Evolutionary conservation across 192 early-diverging fungal genomes (phyloP), one percentile per base, ranked within the genome.

Genomic region (Backusella mclennaniae): DNA sequence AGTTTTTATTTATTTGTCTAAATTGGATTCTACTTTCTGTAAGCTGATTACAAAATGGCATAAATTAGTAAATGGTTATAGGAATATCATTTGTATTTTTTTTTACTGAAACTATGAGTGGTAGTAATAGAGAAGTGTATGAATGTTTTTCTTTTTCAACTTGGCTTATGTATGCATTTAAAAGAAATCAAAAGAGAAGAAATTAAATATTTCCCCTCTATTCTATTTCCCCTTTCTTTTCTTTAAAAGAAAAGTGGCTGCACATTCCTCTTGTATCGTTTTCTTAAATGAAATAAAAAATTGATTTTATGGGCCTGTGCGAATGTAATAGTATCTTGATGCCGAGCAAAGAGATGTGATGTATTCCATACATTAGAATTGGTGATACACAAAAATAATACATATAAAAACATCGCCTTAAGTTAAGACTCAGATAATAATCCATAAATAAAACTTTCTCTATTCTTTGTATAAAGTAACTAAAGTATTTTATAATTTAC

Each of bases 111-210:
- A 17, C 14, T 44, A 17, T 44, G 42, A 49, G 17, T 49, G 46
- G 17, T 49, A 49, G n/a, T 49, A 17, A 23, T 56, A 19, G 21
- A 56, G 21, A 23, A 56, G 53, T 23, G 53, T 21, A 23, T 56
- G 53, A 56, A 56, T 8, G 21, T 21, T 56, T 56, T 56, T 56
- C 53, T 56, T 26, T 56, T 56, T 59, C 53, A 59, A 59, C 53
- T 59, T 59, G 53, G 53, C 9, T 59, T 9, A 59, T 59, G 53
- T 59, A 59, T 59, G 53, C 21, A 59, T 59, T 59, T 59, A 59
- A 59, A 59, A 59, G 53, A 59, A 23, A 59, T 59, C 53, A 59
- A 59, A 59, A 59, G 53, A 59, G 53, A 59, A 59, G 53, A 59
- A 59, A 59, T 59, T 23, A 59, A 59, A 59, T 59, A 21, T 59